Evolutionary conservation across 371 early-diverging fungal species (phyloP), one percentile per base, ranked within the genome.

Genomic region (Conidiobolus incongruus): DNA sequence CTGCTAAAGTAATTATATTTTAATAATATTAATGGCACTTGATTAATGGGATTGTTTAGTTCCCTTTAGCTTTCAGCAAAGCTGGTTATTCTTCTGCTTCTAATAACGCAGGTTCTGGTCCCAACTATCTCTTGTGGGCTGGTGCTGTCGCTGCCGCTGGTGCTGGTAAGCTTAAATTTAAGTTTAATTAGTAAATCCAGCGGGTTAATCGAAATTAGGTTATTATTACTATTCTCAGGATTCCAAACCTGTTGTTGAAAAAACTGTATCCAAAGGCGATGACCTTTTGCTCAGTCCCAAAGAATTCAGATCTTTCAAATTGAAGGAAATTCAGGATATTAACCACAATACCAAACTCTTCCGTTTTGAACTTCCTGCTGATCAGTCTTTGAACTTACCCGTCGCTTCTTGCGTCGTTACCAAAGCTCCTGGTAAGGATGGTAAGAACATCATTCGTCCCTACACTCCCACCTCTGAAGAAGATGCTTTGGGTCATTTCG

Each of bases 401-500:
- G 68, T 81, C 12, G 75, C 90, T 4, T 80, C 83, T 39, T 84
- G 80, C 52, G 62, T 91, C 30, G 63, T 88, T 32, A 76, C 81
- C 23, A 72, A 73, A 56, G 68, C 69, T 41, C 59, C 62, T 47
- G 69, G 70, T 41, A 63, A 63, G 35, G 69, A 70, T 50, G 58
- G 58, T 34, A 77, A 72, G 34, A 65, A 61, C 45, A 66, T 77
- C 22, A 72, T 86, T 44, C 80, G 91, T 41, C 85, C 89, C 15
- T 93, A 93, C 66, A 93, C 94, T 16, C 94, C 94, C 2, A 73
- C 77, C 30, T 71, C 75, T 16, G 60, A 69, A 20, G 67, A 70
- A 47, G 69, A 77, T 36, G 66, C 65, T 22, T 57, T 62, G 35
- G 86, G 83, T 6, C 62, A 75, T 53, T 78, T 94, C 61, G 90